These are phyloP conservation scores for Garcia nutans DNA, from an alignment of 345 rosid species.

Conservation along the genomic window DNA sequence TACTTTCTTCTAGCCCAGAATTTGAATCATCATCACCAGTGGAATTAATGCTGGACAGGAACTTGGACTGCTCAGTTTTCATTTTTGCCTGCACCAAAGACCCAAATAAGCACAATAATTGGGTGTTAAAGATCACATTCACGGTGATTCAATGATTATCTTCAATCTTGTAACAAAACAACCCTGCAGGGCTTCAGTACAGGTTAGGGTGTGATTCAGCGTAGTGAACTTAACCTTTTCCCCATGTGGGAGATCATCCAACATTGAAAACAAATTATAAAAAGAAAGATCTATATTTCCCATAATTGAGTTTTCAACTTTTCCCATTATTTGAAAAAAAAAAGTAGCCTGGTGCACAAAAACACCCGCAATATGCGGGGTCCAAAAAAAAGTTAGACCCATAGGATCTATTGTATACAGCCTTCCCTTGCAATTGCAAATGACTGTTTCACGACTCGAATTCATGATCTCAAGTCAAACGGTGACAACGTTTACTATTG, in stretches of 20 bases:
- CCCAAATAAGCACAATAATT: slow-evolving; percentile 15
- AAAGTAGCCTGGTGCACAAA: too few relatives aligned
- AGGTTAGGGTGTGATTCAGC: not conserved
- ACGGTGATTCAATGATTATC: not conserved
- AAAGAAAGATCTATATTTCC: not conserved
- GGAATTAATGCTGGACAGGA: slow-evolving; percentile 63
- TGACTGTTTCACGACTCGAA: too few relatives aligned
- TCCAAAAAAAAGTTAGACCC: too few relatives aligned
- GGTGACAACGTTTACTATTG: too few relatives aligned
- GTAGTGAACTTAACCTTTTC: not conserved
- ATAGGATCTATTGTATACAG: too few relatives aligned
- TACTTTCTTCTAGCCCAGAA: slow-evolving; percentile 45
- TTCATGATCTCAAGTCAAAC: too few relatives aligned
- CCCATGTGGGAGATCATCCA: not conserved
- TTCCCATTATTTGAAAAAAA: not conserved
- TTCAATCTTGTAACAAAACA: not conserved
- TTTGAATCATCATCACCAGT: slow-evolving; percentile 41
- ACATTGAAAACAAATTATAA: not conserved
- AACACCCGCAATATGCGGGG: too few relatives aligned
- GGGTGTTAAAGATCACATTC: not conserved
- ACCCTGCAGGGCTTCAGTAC: too few relatives aligned
- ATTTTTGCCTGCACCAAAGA: slow-evolving; percentile 77
- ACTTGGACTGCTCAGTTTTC: slow-evolving; percentile 94
- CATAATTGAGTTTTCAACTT: not conserved
- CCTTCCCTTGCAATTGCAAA: too few relatives aligned